A percentile compares a stretch with the other conserved stretches of the same genome.
Conservation (phyloP, 2,329 filamentous ascomycete genomes). For the Hymenoscyphus infarciens region DNA sequence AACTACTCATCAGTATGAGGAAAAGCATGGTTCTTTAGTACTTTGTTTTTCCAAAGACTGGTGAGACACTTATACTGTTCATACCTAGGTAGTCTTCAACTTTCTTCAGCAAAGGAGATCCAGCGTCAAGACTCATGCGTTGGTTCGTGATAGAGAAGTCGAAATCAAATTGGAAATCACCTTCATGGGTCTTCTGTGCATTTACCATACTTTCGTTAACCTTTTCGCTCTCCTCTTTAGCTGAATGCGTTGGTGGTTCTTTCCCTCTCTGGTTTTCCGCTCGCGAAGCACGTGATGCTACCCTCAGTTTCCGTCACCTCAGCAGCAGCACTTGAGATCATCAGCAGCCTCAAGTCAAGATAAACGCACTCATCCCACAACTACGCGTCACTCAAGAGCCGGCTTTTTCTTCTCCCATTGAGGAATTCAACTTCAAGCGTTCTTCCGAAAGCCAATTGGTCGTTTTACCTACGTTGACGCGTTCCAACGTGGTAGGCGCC, state of each 20-base stretch:
- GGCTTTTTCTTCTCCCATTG: background rate
- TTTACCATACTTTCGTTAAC: background rate
- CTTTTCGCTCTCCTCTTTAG: background rate
- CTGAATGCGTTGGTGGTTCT: background rate
- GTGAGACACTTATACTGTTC: constrained; percentile 15
- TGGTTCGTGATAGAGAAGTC: background rate
- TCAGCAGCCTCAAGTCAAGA: background rate
- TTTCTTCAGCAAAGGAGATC: background rate
- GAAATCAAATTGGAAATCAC: background rate
- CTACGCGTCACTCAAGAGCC: background rate
- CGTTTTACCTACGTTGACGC: background rate
- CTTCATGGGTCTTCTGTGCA: background rate
- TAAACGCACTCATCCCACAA: background rate
- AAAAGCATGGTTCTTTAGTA: constrained; percentile 30
- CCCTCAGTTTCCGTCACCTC: background rate
- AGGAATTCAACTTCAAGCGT: background rate
- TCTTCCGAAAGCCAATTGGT: too few relatives aligned
- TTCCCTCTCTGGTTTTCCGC: background rate
- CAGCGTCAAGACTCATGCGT: background rate
- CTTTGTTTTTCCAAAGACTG: constrained; percentile 24
- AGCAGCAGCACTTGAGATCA: background rate
- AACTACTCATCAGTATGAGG: constrained; percentile 37
- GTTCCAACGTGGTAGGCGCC: background rate
- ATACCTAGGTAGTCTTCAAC: background rate
- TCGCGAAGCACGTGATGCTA: background rate